A percentile compares a stretch with the other conserved stretches of the same genome.
These are phyloP conservation scores for Crithidia expoeki DNA, from an alignment of 208 protist genomes.

Conservation along the genomic window DNA sequence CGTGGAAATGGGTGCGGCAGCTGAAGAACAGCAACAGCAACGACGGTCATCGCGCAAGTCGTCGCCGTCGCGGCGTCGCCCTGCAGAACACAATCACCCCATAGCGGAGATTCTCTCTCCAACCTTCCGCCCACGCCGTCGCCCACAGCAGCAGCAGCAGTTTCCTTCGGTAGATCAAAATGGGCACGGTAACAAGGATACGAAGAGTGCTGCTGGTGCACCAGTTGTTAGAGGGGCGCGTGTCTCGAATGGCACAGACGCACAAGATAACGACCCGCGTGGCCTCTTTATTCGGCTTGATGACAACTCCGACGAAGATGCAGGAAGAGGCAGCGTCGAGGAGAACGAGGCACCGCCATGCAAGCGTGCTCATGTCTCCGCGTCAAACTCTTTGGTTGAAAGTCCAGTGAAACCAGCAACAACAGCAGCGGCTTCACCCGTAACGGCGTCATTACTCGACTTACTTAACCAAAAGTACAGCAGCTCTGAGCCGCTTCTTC, in stretches of 20 bases:
- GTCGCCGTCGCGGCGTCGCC: no score
- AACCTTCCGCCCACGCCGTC: conserved; percentile 63
- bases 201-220: conserved; percentile 15
- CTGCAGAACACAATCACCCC: conserved; percentile 32
- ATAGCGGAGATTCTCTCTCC: conserved; percentile 63
- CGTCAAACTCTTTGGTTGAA: no score
- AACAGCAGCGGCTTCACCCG: not conserved
- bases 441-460: not conserved
- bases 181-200: conserved; percentile 3
- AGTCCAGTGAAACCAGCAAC: not conserved
- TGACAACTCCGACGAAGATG: conserved; percentile 25
- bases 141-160: conserved; percentile 6
- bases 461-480: no score
- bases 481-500: not conserved
- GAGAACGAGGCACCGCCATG: conserved; percentile 7
- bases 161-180: conserved; percentile 30
- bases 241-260: no score
- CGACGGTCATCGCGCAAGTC: conserved; percentile 2
- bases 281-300: conserved; percentile 23
- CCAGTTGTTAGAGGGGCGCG: no score
- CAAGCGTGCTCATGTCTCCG: conserved; percentile 5
- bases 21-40: not conserved
- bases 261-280: not conserved
- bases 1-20: not conserved
- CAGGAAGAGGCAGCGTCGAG: conserved; percentile 20